A percentile compares a stretch with the other conserved stretches of the same genome.
These are phyloP conservation scores for Globisporangium paddicum DNA, from an alignment of 352 stramenopile genomes.

Conservation along the genomic window DNA sequence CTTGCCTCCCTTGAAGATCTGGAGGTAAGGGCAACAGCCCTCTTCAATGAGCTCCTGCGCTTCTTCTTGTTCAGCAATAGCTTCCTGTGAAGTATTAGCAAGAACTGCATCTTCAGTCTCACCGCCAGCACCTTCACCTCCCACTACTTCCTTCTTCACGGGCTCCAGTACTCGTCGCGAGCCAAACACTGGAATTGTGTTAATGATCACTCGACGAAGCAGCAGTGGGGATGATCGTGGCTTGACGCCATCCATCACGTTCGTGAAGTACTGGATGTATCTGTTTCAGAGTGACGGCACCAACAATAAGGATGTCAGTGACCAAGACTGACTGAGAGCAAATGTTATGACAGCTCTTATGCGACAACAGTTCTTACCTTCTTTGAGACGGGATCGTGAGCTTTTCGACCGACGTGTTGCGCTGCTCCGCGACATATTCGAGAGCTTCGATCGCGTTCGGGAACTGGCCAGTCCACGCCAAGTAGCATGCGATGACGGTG, in stretches of 20 bases:
- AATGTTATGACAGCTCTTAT: too few relatives aligned
- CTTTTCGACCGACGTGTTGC: slow-evolving; percentile 85
- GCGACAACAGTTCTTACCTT: slow-evolving; percentile 37
- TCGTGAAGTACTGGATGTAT: slow-evolving; percentile 98
- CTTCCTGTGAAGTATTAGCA: slow-evolving; percentile 9
- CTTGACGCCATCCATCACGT: slow-evolving; percentile 96
- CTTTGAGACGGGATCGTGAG: slow-evolving; percentile 97
- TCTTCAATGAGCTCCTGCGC: slow-evolving; percentile 65
- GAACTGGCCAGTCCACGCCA: slow-evolving; percentile 94
- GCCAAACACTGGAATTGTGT: slow-evolving; percentile 88
- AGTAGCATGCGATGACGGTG: slow-evolving; percentile 94
- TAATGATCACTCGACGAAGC: slow-evolving; percentile 96
- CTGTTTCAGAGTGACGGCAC: slow-evolving; percentile 15
- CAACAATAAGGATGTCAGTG: background rate
- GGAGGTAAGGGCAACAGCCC: slow-evolving; percentile 96
- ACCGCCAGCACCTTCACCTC: slow-evolving; percentile 20
- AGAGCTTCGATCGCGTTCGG: slow-evolving; percentile 92
- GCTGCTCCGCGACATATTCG: slow-evolving; percentile 90
- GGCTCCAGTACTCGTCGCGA: slow-evolving; percentile 53
- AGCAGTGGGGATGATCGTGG: slow-evolving; percentile 92
- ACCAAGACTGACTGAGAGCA: background rate
- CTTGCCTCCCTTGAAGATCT: slow-evolving; percentile 97
- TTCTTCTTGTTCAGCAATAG: slow-evolving; percentile 35
- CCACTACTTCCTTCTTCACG: slow-evolving; percentile 31
- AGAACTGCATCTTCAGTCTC: slow-evolving; percentile 10